These are phyloP conservation scores for Alopecurus myosuroides DNA, from an alignment of 176 grass and related monocot species.

Conservation along the genomic window DNA sequence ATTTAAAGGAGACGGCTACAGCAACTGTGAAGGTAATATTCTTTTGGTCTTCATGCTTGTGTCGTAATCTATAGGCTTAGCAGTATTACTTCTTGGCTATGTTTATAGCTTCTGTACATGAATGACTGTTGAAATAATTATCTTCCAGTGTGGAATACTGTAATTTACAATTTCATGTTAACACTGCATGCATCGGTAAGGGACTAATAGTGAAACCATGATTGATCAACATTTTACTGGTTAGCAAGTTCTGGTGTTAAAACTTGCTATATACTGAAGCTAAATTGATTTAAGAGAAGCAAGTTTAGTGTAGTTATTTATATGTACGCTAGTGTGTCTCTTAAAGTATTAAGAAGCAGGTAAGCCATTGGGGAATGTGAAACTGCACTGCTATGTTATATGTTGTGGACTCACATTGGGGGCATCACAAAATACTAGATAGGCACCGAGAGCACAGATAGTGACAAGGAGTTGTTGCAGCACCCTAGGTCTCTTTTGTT, in stretches of 20 bases:
- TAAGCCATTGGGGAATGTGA: not conserved
- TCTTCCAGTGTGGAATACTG: not conserved
- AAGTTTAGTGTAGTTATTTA: not conserved
- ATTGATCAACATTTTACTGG: not conserved
- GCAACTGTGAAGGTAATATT: slow-evolving; percentile 69
- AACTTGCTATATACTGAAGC: not conserved
- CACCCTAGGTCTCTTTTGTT: not conserved
- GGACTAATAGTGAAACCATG: slow-evolving; percentile 12
- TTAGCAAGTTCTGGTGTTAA: not conserved
- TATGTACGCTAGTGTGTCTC: not conserved
- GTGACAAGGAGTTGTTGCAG: not conserved
- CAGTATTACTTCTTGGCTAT: not conserved
- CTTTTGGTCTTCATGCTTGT: slow-evolving; percentile 15
- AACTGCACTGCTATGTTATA: not conserved
- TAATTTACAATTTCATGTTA: slow-evolving; percentile 4
- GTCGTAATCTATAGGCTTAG: not conserved
- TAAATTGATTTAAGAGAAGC: not conserved
- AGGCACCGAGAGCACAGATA: not conserved
- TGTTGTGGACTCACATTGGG: not conserved
- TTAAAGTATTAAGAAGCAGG: not conserved
- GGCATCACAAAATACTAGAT: not conserved
- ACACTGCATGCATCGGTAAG: slow-evolving; percentile 8
- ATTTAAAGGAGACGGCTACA: slow-evolving; percentile 89
- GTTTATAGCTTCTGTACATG: not conserved
- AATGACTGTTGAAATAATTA: not conserved